Conservation (phyloP, 2,329 filamentous ascomycete genomes). For the Emergomyces africanus region DNA sequence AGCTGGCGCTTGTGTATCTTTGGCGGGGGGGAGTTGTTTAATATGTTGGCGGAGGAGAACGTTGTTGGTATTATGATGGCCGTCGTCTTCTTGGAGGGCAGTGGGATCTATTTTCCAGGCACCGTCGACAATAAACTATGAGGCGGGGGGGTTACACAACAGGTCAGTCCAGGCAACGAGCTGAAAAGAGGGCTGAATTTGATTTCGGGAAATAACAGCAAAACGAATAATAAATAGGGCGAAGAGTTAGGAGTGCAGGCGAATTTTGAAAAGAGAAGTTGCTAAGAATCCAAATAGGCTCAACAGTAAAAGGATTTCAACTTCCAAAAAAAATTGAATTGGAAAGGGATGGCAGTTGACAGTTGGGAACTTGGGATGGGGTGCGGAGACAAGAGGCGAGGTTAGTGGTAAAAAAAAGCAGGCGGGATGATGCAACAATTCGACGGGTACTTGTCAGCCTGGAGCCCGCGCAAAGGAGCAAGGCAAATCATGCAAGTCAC, state of each 20-base stretch:
- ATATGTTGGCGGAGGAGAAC: constrained; percentile 68
- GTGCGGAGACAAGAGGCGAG: not conserved
- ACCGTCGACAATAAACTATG: constrained; percentile 87
- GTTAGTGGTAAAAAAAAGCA: not conserved
- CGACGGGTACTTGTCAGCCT: not conserved
- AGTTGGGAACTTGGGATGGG: not conserved
- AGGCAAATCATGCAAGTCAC: not conserved
- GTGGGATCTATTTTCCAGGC: constrained; percentile 75
- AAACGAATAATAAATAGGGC: not conserved
- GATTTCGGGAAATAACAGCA: not conserved
- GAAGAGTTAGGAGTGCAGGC: not conserved
- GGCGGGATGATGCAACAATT: not conserved
- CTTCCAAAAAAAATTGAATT: not conserved
- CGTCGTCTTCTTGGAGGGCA: constrained; percentile 70
- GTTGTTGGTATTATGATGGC: constrained; percentile 82
- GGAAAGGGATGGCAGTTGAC: no score
- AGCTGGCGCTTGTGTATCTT: constrained; percentile 2
- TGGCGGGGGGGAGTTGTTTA: constrained; percentile 14
- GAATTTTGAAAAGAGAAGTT: not conserved
- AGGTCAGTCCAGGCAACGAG: constrained; percentile 1
- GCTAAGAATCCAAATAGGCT: not conserved
- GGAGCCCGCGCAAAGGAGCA: not conserved
- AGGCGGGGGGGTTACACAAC: constrained; percentile 4
- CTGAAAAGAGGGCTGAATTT: not conserved
- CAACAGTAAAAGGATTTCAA: not conserved